Evolutionary conservation across 495 filamentous ascomycete genomes (phyloP).

Genomic region (Podospora didyma): DNA sequence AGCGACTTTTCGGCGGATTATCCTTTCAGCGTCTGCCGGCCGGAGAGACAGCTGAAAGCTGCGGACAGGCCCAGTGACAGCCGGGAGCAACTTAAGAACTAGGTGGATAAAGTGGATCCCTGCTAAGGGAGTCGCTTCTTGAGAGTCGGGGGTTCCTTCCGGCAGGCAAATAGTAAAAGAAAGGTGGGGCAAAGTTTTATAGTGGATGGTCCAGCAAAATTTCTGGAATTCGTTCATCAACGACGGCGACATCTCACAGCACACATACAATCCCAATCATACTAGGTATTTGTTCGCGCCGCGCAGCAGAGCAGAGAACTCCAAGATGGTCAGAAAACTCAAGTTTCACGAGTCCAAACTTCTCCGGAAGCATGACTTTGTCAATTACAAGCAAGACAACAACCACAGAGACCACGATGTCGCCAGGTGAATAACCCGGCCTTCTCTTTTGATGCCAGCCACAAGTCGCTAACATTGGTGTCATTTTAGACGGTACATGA

Average conservation of each 20-base stretch:
- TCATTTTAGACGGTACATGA: slow-evolving; percentile 65
- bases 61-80: no score
- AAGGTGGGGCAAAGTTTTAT: not conserved
- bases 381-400: slow-evolving; percentile 85
- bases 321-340: slow-evolving; percentile 80
- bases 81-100: no score
- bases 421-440: slow-evolving; percentile 33
- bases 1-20: slow-evolving; percentile 6
- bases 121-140: no score
- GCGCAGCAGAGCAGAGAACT: not conserved
- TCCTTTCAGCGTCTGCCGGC: slow-evolving; percentile 2
- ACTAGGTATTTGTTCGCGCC: not conserved
- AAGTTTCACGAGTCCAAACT: slow-evolving; percentile 74
- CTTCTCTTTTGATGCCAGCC: not conserved
- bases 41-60: not conserved
- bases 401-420: slow-evolving; percentile 74
- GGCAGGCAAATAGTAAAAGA: slow-evolving; percentile 4
- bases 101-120: no score
- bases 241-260: not conserved
- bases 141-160: slow-evolving; percentile 5
- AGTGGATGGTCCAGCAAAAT: not conserved
- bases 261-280: not conserved
- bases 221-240: not conserved
- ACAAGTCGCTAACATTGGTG: not conserved
- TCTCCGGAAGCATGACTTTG: slow-evolving; percentile 91